Percentiles rank a stretch among this genome's conserved stretches.
Conservation (phyloP, 2,329 filamentous ascomycete species). For the Cladosporium sp. region DNA sequence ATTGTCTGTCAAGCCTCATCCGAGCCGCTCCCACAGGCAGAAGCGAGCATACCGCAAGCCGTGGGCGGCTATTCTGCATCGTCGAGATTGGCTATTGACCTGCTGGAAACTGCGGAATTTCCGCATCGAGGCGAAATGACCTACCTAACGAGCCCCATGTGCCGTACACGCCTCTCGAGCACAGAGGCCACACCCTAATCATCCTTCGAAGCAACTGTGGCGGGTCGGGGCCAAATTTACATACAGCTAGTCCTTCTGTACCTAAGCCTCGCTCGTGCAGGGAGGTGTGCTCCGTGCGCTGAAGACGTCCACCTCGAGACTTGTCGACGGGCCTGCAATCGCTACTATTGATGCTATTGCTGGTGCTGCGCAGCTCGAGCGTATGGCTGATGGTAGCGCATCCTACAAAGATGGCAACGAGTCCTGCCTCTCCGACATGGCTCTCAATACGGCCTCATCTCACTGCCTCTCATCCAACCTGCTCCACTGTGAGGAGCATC, state of each 20-base stretch:
- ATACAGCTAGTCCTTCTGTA: constrained; percentile 12
- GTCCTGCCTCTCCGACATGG: constrained; percentile 8
- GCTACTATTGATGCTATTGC: constrained; percentile 13
- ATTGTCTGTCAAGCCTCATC: background rate
- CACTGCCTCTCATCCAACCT: background rate
- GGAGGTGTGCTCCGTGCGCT: constrained; percentile 11
- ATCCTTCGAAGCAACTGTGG: constrained; percentile 11
- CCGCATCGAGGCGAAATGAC: no score
- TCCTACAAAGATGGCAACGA: constrained; percentile 13
- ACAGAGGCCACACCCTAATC: constrained; percentile 13
- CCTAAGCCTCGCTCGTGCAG: constrained; percentile 15
- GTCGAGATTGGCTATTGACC: constrained; percentile 4
- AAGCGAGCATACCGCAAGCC: background rate
- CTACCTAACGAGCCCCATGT: no score
- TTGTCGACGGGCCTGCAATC: constrained; percentile 2
- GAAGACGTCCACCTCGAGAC: constrained; percentile 7
- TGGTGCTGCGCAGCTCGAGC: constrained; percentile 12
- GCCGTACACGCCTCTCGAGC: constrained; percentile 6
- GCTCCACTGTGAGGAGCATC: constrained; percentile 4
- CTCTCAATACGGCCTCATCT: constrained; percentile 2
- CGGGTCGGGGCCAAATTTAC: constrained; percentile 12
- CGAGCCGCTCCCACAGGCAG: background rate
- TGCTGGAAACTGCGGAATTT: background rate
- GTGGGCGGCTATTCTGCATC: constrained; percentile 11
- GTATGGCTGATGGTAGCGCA: constrained; percentile 10